Conservation (phyloP, 768 basidiomycete species). For the Agaricus subrufescens region DNA sequence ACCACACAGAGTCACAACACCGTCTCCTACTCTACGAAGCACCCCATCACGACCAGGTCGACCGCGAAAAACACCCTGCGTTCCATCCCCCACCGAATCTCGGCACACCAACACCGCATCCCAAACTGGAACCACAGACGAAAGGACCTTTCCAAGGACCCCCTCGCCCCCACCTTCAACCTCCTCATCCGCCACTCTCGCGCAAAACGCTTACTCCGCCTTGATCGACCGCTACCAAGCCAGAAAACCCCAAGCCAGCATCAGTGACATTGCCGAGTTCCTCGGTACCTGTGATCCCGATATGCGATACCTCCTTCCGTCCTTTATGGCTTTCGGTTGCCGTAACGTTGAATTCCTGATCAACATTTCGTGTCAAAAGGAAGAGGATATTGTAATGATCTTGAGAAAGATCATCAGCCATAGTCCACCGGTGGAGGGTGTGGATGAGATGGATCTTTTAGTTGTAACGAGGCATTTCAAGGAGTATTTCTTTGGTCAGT, state of each 20-base stretch:
- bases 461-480: neutral
- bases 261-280: neutral
- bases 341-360: neutral
- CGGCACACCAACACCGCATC: too few species aligned
- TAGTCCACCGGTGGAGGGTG: neutral
- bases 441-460: neutral
- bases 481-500: neutral
- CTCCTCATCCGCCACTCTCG: neutral
- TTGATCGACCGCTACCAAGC: neutral
- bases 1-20: too few species aligned
- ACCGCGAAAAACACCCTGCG: too few species aligned
- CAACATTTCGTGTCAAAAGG: neutral
- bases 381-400: neutral
- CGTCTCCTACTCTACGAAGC: too few species aligned
- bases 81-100: too few species aligned
- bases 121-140: too few species aligned
- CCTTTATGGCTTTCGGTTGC: constrained; percentile 4
- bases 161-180: neutral
- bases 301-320: neutral
- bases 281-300: constrained; percentile 2
- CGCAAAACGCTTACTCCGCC: neutral
- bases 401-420: neutral
- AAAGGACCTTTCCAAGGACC: neutral
- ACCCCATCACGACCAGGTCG: too few species aligned
- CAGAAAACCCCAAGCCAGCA: neutral